These are phyloP conservation scores for Podospora conica DNA, from an alignment of 495 filamentous ascomycete species.

Conservation along the genomic window DNA sequence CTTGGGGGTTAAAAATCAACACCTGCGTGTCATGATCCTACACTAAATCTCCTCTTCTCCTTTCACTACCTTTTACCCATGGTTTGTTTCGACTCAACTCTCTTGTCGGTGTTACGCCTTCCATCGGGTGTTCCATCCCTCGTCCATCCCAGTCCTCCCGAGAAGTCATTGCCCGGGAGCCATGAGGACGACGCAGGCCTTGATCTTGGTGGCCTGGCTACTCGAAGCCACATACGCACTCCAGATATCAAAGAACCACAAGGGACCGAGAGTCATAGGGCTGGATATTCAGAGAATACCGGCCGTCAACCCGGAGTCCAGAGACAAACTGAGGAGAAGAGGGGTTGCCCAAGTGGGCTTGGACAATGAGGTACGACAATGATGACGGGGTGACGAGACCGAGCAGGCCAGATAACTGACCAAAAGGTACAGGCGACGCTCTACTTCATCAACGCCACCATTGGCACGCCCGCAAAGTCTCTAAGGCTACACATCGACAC, in stretches of 20 bases:
- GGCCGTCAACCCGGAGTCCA: constrained; percentile 33
- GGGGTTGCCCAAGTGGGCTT: constrained; percentile 34
- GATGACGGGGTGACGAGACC: neutral
- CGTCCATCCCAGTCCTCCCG: neutral
- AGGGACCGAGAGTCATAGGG: constrained; percentile 40
- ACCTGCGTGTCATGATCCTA: neutral
- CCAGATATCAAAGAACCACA: constrained; percentile 12
- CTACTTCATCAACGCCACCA: constrained; percentile 64
- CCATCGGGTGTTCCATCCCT: neutral
- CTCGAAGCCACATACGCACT: constrained; percentile 14
- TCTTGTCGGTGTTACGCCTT: neutral
- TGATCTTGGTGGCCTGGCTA: constrained; percentile 21
- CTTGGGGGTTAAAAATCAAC: neutral
- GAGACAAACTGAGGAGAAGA: constrained; percentile 44
- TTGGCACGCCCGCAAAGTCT: constrained; percentile 63
- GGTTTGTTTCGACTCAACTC: neutral
- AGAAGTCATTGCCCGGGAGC: neutral
- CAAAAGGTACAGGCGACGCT: constrained; percentile 44
- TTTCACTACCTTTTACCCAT: neutral
- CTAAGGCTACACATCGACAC: constrained; percentile 72
- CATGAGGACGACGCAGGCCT: neutral
- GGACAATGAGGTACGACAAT: constrained; percentile 43
- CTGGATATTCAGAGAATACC: constrained; percentile 41
- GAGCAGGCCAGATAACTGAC: neutral
- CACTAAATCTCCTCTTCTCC: neutral